phyloP scores from a whole-genome alignment of 2,329 filamentous ascomycete genomes.

The Scedosporium minutisporum region DNA sequence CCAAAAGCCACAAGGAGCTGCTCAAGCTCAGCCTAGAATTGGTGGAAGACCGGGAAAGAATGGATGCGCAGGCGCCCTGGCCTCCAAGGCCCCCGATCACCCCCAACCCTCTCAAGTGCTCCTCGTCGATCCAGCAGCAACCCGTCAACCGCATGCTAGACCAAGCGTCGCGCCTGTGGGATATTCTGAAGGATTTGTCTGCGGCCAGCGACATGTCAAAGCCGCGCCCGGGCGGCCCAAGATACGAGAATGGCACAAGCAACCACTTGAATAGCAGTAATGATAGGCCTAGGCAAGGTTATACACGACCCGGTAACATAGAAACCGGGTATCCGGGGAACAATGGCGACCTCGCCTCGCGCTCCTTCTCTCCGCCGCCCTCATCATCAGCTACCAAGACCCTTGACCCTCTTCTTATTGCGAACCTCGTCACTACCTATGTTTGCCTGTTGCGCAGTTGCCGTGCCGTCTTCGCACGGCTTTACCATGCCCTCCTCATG shows the following conservation, averaged over 20 bases:
- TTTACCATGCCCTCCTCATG: conserved; percentile 4
- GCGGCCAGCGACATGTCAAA: background rate
- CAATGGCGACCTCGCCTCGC: background rate
- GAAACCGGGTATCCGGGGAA: background rate
- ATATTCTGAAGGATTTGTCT: conserved; percentile 1
- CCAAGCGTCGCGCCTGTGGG: conserved; percentile 1
- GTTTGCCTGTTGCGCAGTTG: conserved; percentile 2
- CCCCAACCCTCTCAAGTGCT: conserved; percentile 1
- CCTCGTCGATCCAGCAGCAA: conserved; percentile 3
- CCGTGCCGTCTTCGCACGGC: conserved; percentile 4
- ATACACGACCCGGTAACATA: background rate
- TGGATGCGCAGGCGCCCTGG: conserved; percentile 1
- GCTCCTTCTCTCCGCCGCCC: background rate
- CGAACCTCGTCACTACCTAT: background rate
- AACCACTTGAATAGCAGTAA: background rate
- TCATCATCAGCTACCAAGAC: background rate
- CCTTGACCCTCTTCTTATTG: background rate
- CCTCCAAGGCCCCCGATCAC: conserved; percentile 1
- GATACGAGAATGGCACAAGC: background rate
- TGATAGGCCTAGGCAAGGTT: background rate
- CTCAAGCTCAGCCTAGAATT: conserved; percentile 3
- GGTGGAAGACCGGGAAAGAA: conserved; percentile 3
- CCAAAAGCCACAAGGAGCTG: conserved; percentile 2
- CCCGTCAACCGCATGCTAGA: conserved; percentile 4
- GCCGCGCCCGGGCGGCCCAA: background rate